phyloP scores from a whole-genome alignment of 2,329 filamentous ascomycete species.

The Arthrobotrys iridis region DNA sequence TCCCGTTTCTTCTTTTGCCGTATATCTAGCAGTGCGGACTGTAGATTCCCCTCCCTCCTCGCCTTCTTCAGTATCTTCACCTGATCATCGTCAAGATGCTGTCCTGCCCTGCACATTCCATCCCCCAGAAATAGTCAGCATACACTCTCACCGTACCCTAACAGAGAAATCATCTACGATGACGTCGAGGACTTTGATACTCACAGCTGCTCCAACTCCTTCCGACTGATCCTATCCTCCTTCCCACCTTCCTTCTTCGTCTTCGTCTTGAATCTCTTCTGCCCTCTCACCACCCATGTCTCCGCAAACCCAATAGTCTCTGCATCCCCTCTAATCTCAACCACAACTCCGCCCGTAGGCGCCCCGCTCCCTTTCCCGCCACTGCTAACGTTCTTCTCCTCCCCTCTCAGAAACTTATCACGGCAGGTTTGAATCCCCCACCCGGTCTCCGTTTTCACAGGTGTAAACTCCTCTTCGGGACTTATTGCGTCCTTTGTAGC shows the following conservation, averaged over 20 bases:
- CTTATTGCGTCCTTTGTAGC: conserved; percentile 84
- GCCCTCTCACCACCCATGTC: conserved; percentile 57
- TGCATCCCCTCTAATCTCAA: conserved; percentile 57
- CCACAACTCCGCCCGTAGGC: conserved; percentile 55
- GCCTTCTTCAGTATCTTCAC: conserved; percentile 84
- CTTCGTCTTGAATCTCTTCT: conserved; percentile 58
- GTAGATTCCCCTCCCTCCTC: conserved; percentile 82
- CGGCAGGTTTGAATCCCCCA: conserved; percentile 70
- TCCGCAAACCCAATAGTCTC: conserved; percentile 57
- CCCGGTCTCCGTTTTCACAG: conserved; percentile 55
- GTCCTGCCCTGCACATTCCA: conserved; percentile 71
- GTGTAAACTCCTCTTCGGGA: conserved; percentile 71
- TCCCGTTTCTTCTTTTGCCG: conserved; percentile 86
- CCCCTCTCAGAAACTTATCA: conserved; percentile 75
- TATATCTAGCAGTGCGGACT: conserved; percentile 84
- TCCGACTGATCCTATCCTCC: conserved; percentile 83
- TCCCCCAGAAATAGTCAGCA: conserved; percentile 33
- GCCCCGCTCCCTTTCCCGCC: conserved; percentile 63
- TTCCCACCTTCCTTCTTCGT: conserved; percentile 76
- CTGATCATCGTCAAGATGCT: conserved; percentile 83
- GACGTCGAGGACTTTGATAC: conserved; percentile 19
- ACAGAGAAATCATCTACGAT: background rate
- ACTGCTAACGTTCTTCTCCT: conserved; percentile 63
- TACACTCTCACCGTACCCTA: background rate
- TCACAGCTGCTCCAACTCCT: conserved; percentile 76